Conservation (phyloP, 192 early-diverging fungal species). For the Coemansia sp. region DNA sequence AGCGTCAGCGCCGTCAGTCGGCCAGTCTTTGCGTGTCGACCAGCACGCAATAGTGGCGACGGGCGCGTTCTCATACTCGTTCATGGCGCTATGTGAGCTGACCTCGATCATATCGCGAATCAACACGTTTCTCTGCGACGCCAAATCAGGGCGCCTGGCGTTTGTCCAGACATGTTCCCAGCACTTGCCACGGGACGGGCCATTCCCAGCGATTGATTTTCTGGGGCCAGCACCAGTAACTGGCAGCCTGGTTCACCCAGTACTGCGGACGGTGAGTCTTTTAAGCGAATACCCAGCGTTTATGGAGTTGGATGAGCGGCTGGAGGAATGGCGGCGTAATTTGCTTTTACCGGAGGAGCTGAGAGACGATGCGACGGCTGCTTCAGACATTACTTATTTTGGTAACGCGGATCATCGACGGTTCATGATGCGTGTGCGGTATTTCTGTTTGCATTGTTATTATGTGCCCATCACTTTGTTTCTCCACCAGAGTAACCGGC, state of each 20-base stretch:
- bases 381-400: slow-evolving; percentile 45
- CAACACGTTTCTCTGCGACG: slow-evolving; percentile 47
- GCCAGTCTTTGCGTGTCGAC: slow-evolving; percentile 23
- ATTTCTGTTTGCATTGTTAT: slow-evolving; percentile 53
- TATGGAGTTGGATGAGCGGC: slow-evolving; percentile 35
- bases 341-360: slow-evolving; percentile 45
- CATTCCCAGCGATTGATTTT: slow-evolving; percentile 48
- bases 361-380: slow-evolving; percentile 43
- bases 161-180: neutral
- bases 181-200: slow-evolving; percentile 4
- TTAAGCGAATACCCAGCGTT: slow-evolving; percentile 42
- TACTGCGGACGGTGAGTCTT: slow-evolving; percentile 30
- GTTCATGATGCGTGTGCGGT: slow-evolving; percentile 55
- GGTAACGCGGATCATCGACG: slow-evolving; percentile 50
- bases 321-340: slow-evolving; percentile 43
- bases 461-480: slow-evolving; percentile 48
- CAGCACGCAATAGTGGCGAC: slow-evolving; percentile 44
- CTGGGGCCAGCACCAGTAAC: slow-evolving; percentile 9
- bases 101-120: slow-evolving; percentile 41
- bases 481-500: slow-evolving; percentile 50
- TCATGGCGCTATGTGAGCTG: slow-evolving; percentile 53
- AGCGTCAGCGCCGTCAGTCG: slow-evolving; percentile 19
- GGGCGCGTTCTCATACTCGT: slow-evolving; percentile 50
- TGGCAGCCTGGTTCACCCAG: slow-evolving; percentile 26
- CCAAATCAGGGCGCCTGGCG: slow-evolving; percentile 32